Evolutionary conservation across 768 basidiomycete species (phyloP), one percentile per base, ranked within the genome.

Genomic region (Chalciporus piperatus): DNA sequence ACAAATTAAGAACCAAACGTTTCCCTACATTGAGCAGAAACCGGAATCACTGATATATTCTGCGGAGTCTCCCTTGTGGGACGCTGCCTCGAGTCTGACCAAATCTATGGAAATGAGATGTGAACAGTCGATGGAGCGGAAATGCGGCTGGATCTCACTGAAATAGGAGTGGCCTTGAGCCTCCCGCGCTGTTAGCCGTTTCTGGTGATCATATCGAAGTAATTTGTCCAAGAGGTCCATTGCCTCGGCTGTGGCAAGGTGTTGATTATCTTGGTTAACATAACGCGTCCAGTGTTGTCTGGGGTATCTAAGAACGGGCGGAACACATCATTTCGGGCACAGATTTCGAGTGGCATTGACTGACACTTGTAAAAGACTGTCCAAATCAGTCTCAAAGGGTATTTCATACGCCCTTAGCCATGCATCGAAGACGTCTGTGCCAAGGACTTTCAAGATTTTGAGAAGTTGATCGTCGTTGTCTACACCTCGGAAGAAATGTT

Each of bases 391-490:
- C 61, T 84, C 82, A 55, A 87, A 80, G 48, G 84, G 82, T 59
- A 88, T 85, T 52, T 80, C 74, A 60, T 85, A 85, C 55, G 72
- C 71, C 59, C 76, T 75, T 60, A 84, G 64, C 64, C 86, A 87
- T 13, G 68, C 60, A 61, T 83, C 83, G 12, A 87, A 78, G 59
- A 76, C 75, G 52, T 84, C 84, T 0, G 85, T 87, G 8, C 86
- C 85, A 45, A 88, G 74, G 12, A 82, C 79, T 62, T 81, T 83
- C 59, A 84, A 70, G 46, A 88, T 87, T 67, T 80, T 85, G 51
- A 86, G 78, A 44, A 88, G 69, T 62, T 87, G 86, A 61, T 88
- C 86, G 55, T 84, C 78, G 59, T 87, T 87, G 66, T 87, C 85
- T 17, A 78, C 77, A 12, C 85, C 86, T 56, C 83, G 83, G 70